Evolutionary conservation across 2,329 filamentous ascomycete genomes (phyloP).

Genomic region (Purpureocillium lavendulum): DNA sequence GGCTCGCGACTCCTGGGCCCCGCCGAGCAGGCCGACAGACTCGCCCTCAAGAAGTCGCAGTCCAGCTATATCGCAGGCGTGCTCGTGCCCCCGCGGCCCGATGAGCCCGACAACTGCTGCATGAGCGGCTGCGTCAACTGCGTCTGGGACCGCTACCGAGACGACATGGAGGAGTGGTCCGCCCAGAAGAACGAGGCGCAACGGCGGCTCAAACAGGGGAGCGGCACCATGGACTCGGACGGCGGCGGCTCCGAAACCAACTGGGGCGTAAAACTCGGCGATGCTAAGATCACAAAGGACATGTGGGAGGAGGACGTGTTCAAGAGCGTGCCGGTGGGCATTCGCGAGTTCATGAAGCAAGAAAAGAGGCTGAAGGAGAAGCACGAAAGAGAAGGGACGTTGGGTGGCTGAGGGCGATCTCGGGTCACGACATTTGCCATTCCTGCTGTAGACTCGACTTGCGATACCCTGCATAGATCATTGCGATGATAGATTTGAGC

Average conservation of each 20-base stretch:
- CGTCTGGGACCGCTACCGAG: slow-evolving; percentile 86
- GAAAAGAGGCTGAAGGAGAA: slow-evolving; percentile 83
- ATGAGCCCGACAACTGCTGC: slow-evolving; percentile 95
- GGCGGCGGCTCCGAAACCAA: slow-evolving; percentile 66
- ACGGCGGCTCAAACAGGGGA: slow-evolving; percentile 30
- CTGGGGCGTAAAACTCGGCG: slow-evolving; percentile 40
- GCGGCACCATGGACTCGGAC: slow-evolving; percentile 67
- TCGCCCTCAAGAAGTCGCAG: slow-evolving; percentile 47
- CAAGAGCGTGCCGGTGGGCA: slow-evolving; percentile 77
- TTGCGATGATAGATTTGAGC: background rate
- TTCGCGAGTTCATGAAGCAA: slow-evolving; percentile 93
- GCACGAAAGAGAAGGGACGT: slow-evolving; percentile 50
- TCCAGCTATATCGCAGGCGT: slow-evolving; percentile 68
- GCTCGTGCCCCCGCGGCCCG: slow-evolving; percentile 71
- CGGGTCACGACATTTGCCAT: background rate
- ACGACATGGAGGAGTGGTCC: slow-evolving; percentile 89
- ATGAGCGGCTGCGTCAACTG: slow-evolving; percentile 99
- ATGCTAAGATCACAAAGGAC: slow-evolving; percentile 38
- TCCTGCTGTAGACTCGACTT: background rate
- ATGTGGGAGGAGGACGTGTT: slow-evolving; percentile 63
- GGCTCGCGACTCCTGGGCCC: slow-evolving; percentile 71
- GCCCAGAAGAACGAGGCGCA: slow-evolving; percentile 56
- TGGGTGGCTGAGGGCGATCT: slow-evolving; percentile 25
- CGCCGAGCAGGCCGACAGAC: slow-evolving; percentile 54
- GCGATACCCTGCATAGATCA: background rate